Evolutionary conservation across 2,329 filamentous ascomycete genomes (phyloP).

Genomic region (Colletotrichum tabaci): DNA sequence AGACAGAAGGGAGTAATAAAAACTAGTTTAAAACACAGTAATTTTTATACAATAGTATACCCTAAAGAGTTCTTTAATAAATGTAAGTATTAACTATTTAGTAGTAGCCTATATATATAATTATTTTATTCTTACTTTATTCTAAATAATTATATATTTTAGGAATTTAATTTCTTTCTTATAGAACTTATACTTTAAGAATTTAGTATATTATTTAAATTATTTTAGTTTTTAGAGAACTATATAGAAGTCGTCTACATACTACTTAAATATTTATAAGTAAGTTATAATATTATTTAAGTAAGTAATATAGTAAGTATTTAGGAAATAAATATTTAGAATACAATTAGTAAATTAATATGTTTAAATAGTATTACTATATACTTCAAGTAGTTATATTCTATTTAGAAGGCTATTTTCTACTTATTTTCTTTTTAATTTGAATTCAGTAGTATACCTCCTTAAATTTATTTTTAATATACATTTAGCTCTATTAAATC

Average conservation of each 20-base stretch:
- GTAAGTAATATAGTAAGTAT: slow-evolving; percentile 6
- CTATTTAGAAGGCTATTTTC: slow-evolving; percentile 5
- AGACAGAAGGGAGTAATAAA: no score
- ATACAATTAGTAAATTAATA: background rate
- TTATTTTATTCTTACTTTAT: no score
- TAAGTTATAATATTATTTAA: slow-evolving; percentile 10
- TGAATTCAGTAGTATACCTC: slow-evolving; percentile 6
- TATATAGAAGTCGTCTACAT: background rate
- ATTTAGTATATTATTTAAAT: no score
- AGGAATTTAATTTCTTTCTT: no score
- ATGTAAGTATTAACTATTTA: no score
- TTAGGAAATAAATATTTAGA: slow-evolving; percentile 15
- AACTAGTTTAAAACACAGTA: background rate
- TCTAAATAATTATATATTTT: no score
- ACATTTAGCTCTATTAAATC: background rate
- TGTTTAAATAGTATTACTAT: slow-evolving; percentile 11
- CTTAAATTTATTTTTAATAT: slow-evolving; percentile 3
- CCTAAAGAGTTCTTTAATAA: background rate
- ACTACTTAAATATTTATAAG: background rate
- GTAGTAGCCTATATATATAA: no score
- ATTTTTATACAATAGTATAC: background rate
- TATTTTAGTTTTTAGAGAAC: background rate
- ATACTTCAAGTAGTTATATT: slow-evolving; percentile 5
- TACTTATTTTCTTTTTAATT: slow-evolving; percentile 10
- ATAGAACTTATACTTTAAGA: no score